A percentile compares a stretch with the other conserved stretches of the same genome.
phyloP scores from a whole-genome alignment of 805 yeast species.

The Clavispora asparagi region DNA sequence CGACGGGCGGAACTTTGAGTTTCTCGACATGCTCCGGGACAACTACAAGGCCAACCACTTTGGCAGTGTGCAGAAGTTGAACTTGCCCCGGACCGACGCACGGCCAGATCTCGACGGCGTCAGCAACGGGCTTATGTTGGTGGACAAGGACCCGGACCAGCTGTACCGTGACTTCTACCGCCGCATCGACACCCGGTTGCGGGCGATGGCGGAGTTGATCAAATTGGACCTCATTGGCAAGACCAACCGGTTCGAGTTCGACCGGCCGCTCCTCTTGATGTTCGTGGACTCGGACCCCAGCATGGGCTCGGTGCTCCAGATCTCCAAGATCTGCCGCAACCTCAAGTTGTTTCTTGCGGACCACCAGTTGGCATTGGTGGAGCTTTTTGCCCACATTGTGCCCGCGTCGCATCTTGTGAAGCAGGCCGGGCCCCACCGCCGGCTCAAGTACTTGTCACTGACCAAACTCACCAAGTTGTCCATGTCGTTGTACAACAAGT shows the following conservation, averaged over 20 bases:
- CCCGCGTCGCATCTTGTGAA: constrained; percentile 26
- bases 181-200: constrained; percentile 24
- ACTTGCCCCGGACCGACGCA: constrained; percentile 22
- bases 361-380: constrained; percentile 38
- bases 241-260: constrained; percentile 37
- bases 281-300: constrained; percentile 43
- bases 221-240: constrained; percentile 36
- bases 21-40: constrained; percentile 37
- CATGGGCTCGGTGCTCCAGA: constrained; percentile 42
- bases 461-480: constrained; percentile 41
- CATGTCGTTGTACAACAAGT: constrained; percentile 52
- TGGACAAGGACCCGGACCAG: constrained; percentile 17
- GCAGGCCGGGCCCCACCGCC: constrained; percentile 8
- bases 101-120: constrained; percentile 26
- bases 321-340: constrained; percentile 42
- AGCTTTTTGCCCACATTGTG: constrained; percentile 32
- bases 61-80: constrained; percentile 38
- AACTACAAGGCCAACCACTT: constrained; percentile 45
- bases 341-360: constrained; percentile 35
- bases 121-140: constrained; percentile 22
- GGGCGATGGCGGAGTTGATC: constrained; percentile 31
- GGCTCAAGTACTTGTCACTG: constrained; percentile 25
- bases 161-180: constrained; percentile 25
- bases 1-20: constrained; percentile 25
- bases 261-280: constrained; percentile 46